Evolutionary conservation across 1,284 basidiomycete genomes (phyloP), one percentile per base, ranked within the genome.

Genomic region (Malassezia sympodialis): DNA sequence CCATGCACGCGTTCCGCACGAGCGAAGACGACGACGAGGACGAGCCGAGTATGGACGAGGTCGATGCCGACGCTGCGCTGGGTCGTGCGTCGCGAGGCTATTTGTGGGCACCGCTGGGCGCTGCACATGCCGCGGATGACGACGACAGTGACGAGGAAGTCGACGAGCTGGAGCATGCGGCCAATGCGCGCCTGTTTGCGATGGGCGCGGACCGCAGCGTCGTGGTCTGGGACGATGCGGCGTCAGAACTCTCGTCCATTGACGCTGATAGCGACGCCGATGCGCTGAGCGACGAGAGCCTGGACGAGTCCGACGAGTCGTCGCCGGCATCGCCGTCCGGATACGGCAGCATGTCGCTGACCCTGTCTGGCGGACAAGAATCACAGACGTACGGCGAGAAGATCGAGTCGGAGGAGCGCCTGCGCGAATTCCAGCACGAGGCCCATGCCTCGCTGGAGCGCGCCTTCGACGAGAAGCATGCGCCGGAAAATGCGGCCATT

Each of bases 401-500:
- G 56, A 49, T 60, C 32, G 66, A 64, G 21, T 58, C 64, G 7
- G 56, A 61, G 27, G 54, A 58, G 30, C 63, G 66, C 4, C 58
- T 72, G 3, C 53, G 78, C 58, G 89, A 91, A 70, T 93, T 93
- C 78, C 79, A 77, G 43, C 77, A 77, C 28, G 89, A 93, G 75
- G 88, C 87, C 45, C 78, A 75, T 15, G 84, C 84, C 60, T 90
- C 88, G 15, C 80, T 93, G 46, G 86, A 88, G 56, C 85, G 90
- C 54, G 89, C 90, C 21, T 90, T 90, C 73, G 79, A 83, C n/a
- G 90, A 93, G 76, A 83, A 81, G 1, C 90, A 93, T 77, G 86
- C 85, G 4, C 82, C 90, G 49, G 89, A 91, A 67, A 89, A 93
- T 76, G 88, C 89, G 0, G 81, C 87, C 0, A 88, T 93, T 64